Conservation (phyloP, 2,329 filamentous ascomycete genomes). For the Neocatenulostroma microsporum region DNA sequence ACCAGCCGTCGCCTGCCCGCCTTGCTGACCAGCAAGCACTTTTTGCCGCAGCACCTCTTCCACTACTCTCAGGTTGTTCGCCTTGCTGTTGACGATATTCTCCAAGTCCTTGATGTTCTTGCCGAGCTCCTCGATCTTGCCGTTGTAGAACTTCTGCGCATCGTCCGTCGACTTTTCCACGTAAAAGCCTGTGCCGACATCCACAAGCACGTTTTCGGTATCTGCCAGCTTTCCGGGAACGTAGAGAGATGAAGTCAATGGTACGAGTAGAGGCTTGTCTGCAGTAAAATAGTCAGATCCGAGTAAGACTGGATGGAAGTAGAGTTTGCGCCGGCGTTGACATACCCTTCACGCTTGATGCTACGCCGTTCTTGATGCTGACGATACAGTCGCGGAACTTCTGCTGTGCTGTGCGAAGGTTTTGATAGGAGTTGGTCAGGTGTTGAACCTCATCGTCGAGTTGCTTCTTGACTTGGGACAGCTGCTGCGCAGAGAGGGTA, state of each 20-base stretch:
- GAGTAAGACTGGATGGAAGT: background rate
- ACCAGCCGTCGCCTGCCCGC: conserved; percentile 10
- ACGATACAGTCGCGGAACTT: conserved; percentile 88
- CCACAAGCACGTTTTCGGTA: conserved; percentile 72
- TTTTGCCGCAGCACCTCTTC: conserved; percentile 65
- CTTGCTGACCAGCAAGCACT: conserved; percentile 23
- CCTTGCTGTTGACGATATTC: conserved; percentile 65
- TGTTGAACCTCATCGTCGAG: conserved; percentile 95
- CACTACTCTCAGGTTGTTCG: conserved; percentile 72
- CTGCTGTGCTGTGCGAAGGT: conserved; percentile 78
- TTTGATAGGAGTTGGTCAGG: conserved; percentile 80
- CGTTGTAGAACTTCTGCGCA: conserved; percentile 59
- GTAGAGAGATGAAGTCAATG: conserved; percentile 88
- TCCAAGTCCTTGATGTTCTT: conserved; percentile 60
- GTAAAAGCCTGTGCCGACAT: conserved; percentile 89
- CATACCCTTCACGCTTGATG: conserved; percentile 31
- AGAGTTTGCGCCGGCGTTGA: conserved; percentile 24
- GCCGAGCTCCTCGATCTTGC: conserved; percentile 59
- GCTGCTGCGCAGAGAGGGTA: conserved; percentile 72
- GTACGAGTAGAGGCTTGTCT: conserved; percentile 70
- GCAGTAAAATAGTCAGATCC: conserved; percentile 1
- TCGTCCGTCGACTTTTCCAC: conserved; percentile 71
- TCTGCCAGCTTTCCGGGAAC: conserved; percentile 74
- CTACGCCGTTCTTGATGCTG: conserved; percentile 52
- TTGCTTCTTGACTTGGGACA: conserved; percentile 88